Evolutionary conservation across 176 grass and related monocot species (phyloP).

Genomic region (Guadua angustifolia): DNA sequence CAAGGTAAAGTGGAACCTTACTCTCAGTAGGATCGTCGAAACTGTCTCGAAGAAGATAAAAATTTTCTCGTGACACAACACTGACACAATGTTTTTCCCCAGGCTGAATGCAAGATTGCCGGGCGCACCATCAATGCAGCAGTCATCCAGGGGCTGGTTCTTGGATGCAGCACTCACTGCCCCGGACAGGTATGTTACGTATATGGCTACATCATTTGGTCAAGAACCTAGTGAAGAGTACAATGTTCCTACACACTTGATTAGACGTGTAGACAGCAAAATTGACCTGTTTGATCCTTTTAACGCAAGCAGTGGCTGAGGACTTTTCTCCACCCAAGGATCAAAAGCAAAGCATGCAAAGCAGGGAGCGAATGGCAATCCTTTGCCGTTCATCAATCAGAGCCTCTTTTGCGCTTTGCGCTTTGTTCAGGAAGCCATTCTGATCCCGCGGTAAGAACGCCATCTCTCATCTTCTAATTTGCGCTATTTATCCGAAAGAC

Average conservation of each 20-base stretch:
- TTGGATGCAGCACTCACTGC: conserved; percentile 76
- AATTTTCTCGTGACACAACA: not conserved
- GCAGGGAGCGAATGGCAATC: conserved; percentile 62
- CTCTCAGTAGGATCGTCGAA: not conserved
- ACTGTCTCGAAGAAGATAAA: conserved; percentile 13
- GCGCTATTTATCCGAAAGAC: not conserved
- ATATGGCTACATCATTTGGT: conserved; percentile 42
- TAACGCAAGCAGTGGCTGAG: conserved; percentile 69
- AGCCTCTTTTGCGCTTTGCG: conserved; percentile 84
- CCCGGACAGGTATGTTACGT: conserved; percentile 72
- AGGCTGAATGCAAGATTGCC: conserved; percentile 81
- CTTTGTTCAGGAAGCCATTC: conserved; percentile 97
- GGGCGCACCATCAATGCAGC: conserved; percentile 77
- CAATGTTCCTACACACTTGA: conserved; percentile 30
- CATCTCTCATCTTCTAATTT: not conserved
- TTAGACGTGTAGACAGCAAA: conserved; percentile 20
- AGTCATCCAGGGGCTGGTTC: conserved; percentile 74
- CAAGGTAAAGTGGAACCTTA: conserved; percentile 68
- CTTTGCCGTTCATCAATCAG: conserved; percentile 69
- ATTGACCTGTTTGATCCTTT: conserved; percentile 21
- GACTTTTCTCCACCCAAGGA: conserved; percentile 73
- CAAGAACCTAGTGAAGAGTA: conserved; percentile 8
- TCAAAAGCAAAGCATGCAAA: conserved; percentile 70
- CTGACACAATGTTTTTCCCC: conserved; percentile 36
- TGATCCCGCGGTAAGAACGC: conserved; percentile 81